Evolutionary conservation across 805 yeast genomes (phyloP), one percentile per base, ranked within the genome.

Genomic region (Priceomyces haplophilus): DNA sequence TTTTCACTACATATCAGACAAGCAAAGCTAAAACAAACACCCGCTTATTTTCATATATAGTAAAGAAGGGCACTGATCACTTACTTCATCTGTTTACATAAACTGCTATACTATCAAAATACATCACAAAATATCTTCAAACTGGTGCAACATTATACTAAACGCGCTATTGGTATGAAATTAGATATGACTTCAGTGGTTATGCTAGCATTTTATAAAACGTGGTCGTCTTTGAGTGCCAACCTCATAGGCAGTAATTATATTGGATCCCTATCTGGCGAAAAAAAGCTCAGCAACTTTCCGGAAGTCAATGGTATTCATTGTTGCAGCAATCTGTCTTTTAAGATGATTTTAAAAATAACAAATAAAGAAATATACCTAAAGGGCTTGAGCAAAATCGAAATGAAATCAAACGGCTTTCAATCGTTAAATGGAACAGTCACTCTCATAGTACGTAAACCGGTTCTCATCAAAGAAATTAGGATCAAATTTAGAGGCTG

Each of bases 291-390:
- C 11, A n/a, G n/a, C n/a, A 15, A 15, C 5, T 21, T 21, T 21
- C 24, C 8, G 24, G 8, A 21, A 6, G 8, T 8, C 24, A 21
- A 21, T 21, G 8, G 6, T 21, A 21, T 30, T 36, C 40, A 36
- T 34, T 21, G 34, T 25, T 30, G 38, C 30, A 30, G 27, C 17
- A 38, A 34, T 13, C 29, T 17, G 30, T 23, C 19, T 31, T 45
- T 47, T 20, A 40, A 30, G 32, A 41, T 50, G 13, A 21, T 38
- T 10, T 16, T 48, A 19, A 34, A 41, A 11, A 31, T 50, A 12
- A 18, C 43, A 8, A 47, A 41, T 20, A 39, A 41, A 8, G 39
- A 37, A 3, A 23, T 50, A 4, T 48, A 46, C 30, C 50, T 46
- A 18, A 37, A 38, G 21, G 54, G 52, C n/a, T 34, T 49, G 19